Conservation (phyloP, 164 flowering plant species). For the Vitis cinerea region DNA sequence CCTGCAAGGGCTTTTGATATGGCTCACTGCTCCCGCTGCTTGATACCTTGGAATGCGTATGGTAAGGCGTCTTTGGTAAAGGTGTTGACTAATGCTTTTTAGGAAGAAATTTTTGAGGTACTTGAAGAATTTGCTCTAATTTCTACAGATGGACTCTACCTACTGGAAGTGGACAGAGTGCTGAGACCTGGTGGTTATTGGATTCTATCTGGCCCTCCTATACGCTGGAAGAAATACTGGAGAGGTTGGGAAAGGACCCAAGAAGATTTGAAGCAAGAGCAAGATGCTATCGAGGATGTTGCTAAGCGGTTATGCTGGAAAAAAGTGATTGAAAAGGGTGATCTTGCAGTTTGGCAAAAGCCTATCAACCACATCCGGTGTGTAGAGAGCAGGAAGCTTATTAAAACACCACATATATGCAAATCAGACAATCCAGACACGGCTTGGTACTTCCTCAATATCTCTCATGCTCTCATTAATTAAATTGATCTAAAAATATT, state of each 20-base stretch:
- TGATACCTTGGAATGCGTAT: conserved; percentile 80
- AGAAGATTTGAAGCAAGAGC: conserved; percentile 89
- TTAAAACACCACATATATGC: conserved; percentile 74
- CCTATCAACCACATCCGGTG: conserved; percentile 88
- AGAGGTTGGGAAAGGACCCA: conserved; percentile 95
- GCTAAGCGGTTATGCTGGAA: conserved; percentile 87
- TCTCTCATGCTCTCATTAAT: not conserved
- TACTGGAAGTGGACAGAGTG: conserved; percentile 90
- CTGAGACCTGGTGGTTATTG: conserved; percentile 98
- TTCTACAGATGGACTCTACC: conserved; percentile 71
- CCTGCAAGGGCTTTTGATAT: conserved; percentile 97
- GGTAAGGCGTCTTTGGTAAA: conserved; percentile 39
- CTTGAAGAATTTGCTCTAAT: not conserved
- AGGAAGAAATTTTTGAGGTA: not conserved
- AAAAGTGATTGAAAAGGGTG: conserved; percentile 76
- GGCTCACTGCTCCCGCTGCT: conserved; percentile 98
- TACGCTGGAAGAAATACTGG: conserved; percentile 86
- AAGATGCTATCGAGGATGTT: conserved; percentile 76
- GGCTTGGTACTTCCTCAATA: conserved; percentile 57
- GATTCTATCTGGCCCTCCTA: conserved; percentile 97
- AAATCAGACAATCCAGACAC: conserved; percentile 70
- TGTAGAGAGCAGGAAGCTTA: conserved; percentile 35
- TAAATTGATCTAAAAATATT: not conserved
- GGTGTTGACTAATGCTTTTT: not conserved
- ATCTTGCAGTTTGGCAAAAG: conserved; percentile 86